Evolutionary conservation across 805 yeast species (phyloP).

Genomic region (Nakazawaea peltata): DNA sequence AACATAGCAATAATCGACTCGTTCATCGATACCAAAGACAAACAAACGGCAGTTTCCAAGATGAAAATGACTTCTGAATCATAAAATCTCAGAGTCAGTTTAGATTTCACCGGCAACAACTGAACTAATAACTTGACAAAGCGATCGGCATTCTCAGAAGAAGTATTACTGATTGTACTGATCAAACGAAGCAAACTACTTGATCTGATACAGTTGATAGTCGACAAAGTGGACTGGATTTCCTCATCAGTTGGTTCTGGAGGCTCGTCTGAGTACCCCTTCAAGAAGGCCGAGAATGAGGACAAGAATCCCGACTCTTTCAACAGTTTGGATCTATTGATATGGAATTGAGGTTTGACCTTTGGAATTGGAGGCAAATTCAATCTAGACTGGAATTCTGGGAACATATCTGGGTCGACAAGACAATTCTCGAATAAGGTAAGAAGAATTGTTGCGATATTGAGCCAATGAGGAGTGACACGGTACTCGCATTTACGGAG

Average conservation of each 20-base stretch:
- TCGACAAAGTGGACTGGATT: constrained; percentile 74
- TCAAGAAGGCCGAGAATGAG: constrained; percentile 85
- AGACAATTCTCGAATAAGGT: constrained; percentile 67
- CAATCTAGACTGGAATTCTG: constrained; percentile 52
- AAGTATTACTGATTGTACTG: constrained; percentile 35
- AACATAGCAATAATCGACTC: constrained; percentile 14
- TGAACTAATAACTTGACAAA: constrained; percentile 26
- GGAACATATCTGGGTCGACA: constrained; percentile 56
- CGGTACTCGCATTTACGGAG: constrained; percentile 47
- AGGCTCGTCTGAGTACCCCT: constrained; percentile 78
- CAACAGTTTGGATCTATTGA: constrained; percentile 54
- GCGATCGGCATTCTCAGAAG: constrained; percentile 23
- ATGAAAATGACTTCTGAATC: constrained; percentile 22
- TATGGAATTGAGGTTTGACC: constrained; percentile 59
- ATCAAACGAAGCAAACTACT: constrained; percentile 54
- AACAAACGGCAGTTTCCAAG: constrained; percentile 23
- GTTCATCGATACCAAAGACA: constrained; percentile 20
- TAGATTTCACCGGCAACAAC: constrained; percentile 22
- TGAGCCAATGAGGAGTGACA: constrained; percentile 48
- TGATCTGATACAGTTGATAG: constrained; percentile 75
- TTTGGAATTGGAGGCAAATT: constrained; percentile 46
- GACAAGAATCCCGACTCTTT: constrained; percentile 78
- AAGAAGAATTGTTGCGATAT: constrained; percentile 50
- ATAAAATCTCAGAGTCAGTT: constrained; percentile 14
- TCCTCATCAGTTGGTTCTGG: constrained; percentile 93